Percentiles rank a stretch among this genome's conserved stretches.
Evolutionary conservation across 2,329 filamentous ascomycete genomes (phyloP).

Genomic region (Bimuria novae-zelandiae): DNA sequence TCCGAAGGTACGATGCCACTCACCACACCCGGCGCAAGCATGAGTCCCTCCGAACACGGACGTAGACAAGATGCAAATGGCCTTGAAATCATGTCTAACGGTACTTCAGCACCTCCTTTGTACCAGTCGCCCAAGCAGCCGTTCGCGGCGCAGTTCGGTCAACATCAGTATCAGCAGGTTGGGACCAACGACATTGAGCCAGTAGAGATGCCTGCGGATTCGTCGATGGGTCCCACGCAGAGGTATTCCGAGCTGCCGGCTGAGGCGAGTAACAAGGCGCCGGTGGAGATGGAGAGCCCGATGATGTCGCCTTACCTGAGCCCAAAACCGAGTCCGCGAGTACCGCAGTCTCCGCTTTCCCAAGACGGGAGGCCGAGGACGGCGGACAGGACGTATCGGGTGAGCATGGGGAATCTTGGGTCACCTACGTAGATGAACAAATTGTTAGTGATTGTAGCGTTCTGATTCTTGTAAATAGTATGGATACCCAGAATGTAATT

Average conservation of each 20-base stretch:
- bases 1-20: slow-evolving; percentile 19
- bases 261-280: not conserved
- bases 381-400: not conserved
- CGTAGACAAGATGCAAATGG: not conserved
- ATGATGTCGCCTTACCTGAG: slow-evolving; percentile 18
- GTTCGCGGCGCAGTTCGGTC: slow-evolving; percentile 18
- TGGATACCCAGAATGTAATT: not conserved
- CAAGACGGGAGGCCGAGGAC: not conserved
- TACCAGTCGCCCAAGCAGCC: slow-evolving; percentile 25
- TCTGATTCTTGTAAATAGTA: slow-evolving; percentile 2
- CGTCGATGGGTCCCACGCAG: slow-evolving; percentile 11
- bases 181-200: slow-evolving; percentile 19
- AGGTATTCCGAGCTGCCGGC: slow-evolving; percentile 29
- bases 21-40: not conserved
- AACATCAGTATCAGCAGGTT: slow-evolving; percentile 17
- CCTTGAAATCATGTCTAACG: not conserved
- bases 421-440: not conserved
- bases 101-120: slow-evolving; percentile 29
- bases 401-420: not conserved
- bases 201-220: slow-evolving; percentile 28
- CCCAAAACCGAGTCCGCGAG: not conserved
- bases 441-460: not conserved
- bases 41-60: not conserved
- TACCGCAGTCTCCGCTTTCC: not conserved
- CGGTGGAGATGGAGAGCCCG: slow-evolving; percentile 27